A percentile compares a stretch with the other conserved stretches of the same genome.
Conservation (phyloP, 768 basidiomycete species). For the Mrakia frigida region DNA sequence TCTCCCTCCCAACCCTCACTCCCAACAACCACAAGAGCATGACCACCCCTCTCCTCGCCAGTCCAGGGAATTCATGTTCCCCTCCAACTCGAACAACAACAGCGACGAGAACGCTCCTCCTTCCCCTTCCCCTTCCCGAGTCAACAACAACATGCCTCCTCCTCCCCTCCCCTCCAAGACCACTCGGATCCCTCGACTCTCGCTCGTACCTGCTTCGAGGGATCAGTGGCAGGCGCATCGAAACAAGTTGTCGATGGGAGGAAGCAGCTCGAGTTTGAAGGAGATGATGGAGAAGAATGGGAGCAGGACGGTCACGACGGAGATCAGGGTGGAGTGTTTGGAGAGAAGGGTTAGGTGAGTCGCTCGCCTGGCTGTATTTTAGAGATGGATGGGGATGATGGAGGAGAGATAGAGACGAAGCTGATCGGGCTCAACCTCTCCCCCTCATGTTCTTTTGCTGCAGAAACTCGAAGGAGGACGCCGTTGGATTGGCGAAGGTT, state of each 20-base stretch:
- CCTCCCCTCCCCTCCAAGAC: not conserved
- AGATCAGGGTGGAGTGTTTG: constrained; percentile 9
- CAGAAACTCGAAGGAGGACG: constrained; percentile 16
- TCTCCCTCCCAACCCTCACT: not conserved
- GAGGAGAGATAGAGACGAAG: not conserved
- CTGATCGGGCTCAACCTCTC: not conserved
- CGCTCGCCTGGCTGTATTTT: not conserved
- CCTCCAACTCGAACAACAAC: not conserved
- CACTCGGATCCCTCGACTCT: constrained; percentile 4
- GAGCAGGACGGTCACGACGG: not conserved
- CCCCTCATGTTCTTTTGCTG: not conserved
- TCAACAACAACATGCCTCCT: not conserved
- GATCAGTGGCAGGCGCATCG: constrained; percentile 2
- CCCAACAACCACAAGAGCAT: not conserved
- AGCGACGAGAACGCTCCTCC: not conserved
- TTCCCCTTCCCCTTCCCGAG: not conserved
- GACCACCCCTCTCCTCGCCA: not conserved
- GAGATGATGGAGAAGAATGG: constrained; percentile 17
- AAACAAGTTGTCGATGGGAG: not conserved
- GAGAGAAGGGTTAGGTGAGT: constrained; percentile 9
- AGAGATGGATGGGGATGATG: not conserved
- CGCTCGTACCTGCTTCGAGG: constrained; percentile 9
- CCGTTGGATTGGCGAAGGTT: constrained; percentile 3
- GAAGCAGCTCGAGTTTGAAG: constrained; percentile 7
- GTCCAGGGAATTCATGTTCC: not conserved